phyloP scores from a whole-genome alignment of 2,329 filamentous ascomycete species.

The Ascochyta lentis region DNA sequence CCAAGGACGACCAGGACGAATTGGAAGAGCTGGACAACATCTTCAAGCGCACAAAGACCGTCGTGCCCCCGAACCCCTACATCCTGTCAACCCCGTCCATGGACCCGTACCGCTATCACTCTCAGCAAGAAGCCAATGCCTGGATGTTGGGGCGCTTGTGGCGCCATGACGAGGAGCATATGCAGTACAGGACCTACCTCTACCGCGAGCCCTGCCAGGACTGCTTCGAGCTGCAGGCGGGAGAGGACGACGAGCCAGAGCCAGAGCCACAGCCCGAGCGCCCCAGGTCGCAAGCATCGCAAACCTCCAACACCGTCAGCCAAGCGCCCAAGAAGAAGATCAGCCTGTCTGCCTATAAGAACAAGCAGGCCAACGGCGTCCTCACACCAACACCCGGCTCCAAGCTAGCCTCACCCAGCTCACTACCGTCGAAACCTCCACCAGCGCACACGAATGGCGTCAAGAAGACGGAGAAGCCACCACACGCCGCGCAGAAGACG shows the following conservation, averaged over 20 bases:
- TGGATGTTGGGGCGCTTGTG: conserved; percentile 62
- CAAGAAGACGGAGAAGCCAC: conserved; percentile 30
- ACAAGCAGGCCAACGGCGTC: conserved; percentile 54
- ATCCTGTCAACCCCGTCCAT: conserved; percentile 57
- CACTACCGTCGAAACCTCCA: conserved; percentile 31
- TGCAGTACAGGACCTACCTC: conserved; percentile 69
- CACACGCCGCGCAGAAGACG: conserved; percentile 21
- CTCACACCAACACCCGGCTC: conserved; percentile 35
- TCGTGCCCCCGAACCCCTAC: conserved; percentile 54
- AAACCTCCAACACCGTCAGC: conserved; percentile 47
- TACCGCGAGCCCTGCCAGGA: conserved; percentile 63
- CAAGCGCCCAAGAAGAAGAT: conserved; percentile 66
- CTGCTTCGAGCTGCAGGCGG: conserved; percentile 56
- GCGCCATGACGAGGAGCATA: conserved; percentile 60
- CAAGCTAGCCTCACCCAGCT: conserved; percentile 41
- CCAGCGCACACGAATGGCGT: conserved; percentile 34
- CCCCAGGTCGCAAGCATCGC: conserved; percentile 38
- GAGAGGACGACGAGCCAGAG: conserved; percentile 60
- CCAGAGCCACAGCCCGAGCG: conserved; percentile 41
- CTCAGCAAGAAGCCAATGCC: conserved; percentile 48
- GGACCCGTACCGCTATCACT: conserved; percentile 52
- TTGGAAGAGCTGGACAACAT: conserved; percentile 50
- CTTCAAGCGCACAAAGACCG: conserved; percentile 53
- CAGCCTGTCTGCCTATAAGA: conserved; percentile 66
- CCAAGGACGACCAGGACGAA: conserved; percentile 44